phyloP scores from a whole-genome alignment of 805 yeast genomes.

The Wickerhamiella kurtzmanii region DNA sequence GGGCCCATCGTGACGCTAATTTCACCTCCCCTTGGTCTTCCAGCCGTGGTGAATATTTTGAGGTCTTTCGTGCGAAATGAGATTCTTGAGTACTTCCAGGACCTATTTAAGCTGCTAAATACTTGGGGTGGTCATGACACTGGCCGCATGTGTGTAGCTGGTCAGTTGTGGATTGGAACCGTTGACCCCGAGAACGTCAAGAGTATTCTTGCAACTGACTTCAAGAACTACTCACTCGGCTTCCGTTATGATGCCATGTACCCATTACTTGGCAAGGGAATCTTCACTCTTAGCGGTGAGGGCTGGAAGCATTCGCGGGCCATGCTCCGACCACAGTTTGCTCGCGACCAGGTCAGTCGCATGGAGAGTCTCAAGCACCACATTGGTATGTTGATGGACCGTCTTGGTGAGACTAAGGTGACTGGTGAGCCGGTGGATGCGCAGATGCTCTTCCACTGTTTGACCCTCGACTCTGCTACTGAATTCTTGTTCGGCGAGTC shows the following conservation, averaged over 20 bases:
- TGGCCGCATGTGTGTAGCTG: slow-evolving; percentile 8
- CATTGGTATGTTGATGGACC: slow-evolving; percentile 15
- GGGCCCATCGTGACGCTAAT: slow-evolving; percentile 2
- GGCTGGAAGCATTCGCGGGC: slow-evolving; percentile 24
- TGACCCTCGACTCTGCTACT: slow-evolving; percentile 21
- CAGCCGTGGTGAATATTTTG: slow-evolving; percentile 1
- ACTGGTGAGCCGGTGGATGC: slow-evolving; percentile 17
- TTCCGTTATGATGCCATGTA: slow-evolving; percentile 16
- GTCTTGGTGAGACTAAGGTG: slow-evolving; percentile 4
- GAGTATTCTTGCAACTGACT: slow-evolving; percentile 20
- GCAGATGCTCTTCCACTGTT: slow-evolving; percentile 16
- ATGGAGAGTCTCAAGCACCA: slow-evolving; percentile 18
- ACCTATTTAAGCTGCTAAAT: slow-evolving; percentile 2
- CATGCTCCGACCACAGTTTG: slow-evolving; percentile 23
- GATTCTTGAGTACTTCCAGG: slow-evolving; percentile 8
- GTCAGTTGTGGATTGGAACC: slow-evolving; percentile 16
- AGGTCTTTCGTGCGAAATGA: slow-evolving; percentile 1
- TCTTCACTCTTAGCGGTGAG: slow-evolving; percentile 22
- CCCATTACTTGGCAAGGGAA: slow-evolving; percentile 21
- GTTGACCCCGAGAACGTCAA: slow-evolving; percentile 22
- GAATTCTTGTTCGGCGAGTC: slow-evolving; percentile 22
- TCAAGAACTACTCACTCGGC: slow-evolving; percentile 22
- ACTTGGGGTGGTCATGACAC: slow-evolving; percentile 3
- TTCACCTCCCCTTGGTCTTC: slow-evolving; percentile 13
- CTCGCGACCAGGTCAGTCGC: slow-evolving; percentile 19